Evolutionary conservation across 164 flowering plant species (phyloP).

Genomic region (Piper longum): DNA sequence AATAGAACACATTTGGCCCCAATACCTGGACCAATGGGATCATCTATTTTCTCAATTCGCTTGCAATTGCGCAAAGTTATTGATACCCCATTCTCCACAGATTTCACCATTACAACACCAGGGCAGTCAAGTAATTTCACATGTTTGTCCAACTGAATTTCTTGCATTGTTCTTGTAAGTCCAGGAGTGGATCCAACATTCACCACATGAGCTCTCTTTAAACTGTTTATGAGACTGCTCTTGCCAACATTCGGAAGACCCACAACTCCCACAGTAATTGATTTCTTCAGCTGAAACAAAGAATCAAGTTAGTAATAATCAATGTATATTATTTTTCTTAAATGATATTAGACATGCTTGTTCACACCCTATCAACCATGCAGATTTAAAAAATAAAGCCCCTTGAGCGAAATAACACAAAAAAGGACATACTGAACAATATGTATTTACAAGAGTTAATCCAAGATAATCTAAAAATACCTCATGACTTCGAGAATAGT

Average conservation of each 20-base stretch:
- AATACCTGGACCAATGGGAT: constrained; percentile 76
- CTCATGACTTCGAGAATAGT: constrained; percentile 91
- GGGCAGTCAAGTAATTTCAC: constrained; percentile 94
- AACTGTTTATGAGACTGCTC: constrained; percentile 92
- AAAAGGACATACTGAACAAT: not conserved
- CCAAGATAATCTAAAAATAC: constrained; percentile 17
- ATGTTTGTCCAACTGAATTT: constrained; percentile 86
- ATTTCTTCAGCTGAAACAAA: constrained; percentile 61
- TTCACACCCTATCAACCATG: no score
- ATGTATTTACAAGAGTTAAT: not conserved
- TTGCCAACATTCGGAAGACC: constrained; percentile 98
- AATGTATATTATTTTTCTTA: no score
- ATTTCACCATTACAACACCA: constrained; percentile 89
- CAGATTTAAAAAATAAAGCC: not conserved
- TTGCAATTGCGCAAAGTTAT: constrained; percentile 88
- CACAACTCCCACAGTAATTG: constrained; percentile 81
- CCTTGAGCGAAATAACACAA: not conserved
- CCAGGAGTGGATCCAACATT: constrained; percentile 98
- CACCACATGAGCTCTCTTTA: constrained; percentile 80
- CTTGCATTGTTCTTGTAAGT: constrained; percentile 91
- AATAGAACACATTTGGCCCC: no score
- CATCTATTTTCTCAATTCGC: constrained; percentile 88
- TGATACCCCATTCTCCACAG: constrained; percentile 56
- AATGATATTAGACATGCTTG: no score
- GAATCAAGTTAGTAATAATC: no score